Percentiles rank a stretch among this genome's conserved stretches.
These are phyloP conservation scores for Lachancea dasiensis DNA, from an alignment of 805 yeast species.

Conservation along the genomic window DNA sequence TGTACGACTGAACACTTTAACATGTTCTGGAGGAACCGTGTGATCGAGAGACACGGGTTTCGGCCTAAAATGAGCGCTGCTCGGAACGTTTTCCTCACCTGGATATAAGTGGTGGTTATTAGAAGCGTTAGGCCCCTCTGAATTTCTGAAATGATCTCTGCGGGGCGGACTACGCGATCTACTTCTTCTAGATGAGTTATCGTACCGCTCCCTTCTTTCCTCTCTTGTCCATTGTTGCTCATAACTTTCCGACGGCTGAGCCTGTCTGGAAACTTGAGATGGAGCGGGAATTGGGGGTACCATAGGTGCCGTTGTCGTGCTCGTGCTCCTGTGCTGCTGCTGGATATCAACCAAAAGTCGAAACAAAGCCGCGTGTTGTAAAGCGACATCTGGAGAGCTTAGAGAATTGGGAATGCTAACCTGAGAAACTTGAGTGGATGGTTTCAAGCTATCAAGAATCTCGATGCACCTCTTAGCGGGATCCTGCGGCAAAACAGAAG, in stretches of 20 bases:
- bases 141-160: constrained; percentile 12
- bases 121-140: constrained; percentile 16
- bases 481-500: constrained; percentile 42
- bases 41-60: constrained; percentile 66
- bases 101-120: constrained; percentile 33
- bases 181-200: constrained; percentile 34
- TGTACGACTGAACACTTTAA: constrained; percentile 84
- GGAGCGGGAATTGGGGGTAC: constrained; percentile 5
- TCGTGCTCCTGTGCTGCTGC: constrained; percentile 12
- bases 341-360: constrained; percentile 36
- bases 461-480: constrained; percentile 22
- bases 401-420: constrained; percentile 21
- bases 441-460: constrained; percentile 28
- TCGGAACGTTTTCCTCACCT: constrained; percentile 60
- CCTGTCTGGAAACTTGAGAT: neutral
- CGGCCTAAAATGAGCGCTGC: constrained; percentile 72
- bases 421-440: constrained; percentile 16
- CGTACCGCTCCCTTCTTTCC: constrained; percentile 10
- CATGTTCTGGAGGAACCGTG: constrained; percentile 65
- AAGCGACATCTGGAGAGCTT: constrained; percentile 24
- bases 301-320: constrained; percentile 11
- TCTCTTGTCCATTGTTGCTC: constrained; percentile 4
- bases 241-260: no score
- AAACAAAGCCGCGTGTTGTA: constrained; percentile 39
- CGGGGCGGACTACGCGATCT: constrained; percentile 47